Percentiles rank a stretch among this genome's conserved stretches.
Conservation (phyloP, 2,329 filamentous ascomycete genomes). For the Aspergillus amoenus region DNA sequence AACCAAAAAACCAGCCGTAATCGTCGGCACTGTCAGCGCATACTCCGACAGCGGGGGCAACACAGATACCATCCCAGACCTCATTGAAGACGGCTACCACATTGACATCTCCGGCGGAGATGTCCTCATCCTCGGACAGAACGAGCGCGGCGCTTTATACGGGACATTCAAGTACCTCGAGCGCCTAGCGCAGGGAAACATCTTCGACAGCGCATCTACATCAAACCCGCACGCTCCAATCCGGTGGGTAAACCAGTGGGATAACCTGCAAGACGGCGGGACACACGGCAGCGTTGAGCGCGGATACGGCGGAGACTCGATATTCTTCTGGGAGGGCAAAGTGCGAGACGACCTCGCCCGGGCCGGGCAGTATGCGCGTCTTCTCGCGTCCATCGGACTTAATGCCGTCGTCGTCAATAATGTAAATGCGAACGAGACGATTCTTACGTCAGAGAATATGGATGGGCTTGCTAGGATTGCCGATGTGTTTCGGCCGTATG, state of each 20-base stretch:
- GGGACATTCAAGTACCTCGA: slow-evolving; percentile 69
- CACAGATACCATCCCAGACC: slow-evolving; percentile 20
- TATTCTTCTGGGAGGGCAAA: slow-evolving; percentile 62
- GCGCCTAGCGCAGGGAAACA: slow-evolving; percentile 60
- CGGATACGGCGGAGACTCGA: slow-evolving; percentile 66
- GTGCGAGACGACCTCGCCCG: slow-evolving; percentile 61
- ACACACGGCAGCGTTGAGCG: slow-evolving; percentile 61
- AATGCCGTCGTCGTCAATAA: slow-evolving; percentile 71
- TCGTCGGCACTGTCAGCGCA: slow-evolving; percentile 32
- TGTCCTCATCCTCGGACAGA: slow-evolving; percentile 62
- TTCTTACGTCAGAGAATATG: slow-evolving; percentile 59
- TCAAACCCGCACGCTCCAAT: slow-evolving; percentile 61
- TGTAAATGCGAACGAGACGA: slow-evolving; percentile 65
- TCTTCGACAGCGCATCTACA: slow-evolving; percentile 48
- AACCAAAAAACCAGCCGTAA: background rate
- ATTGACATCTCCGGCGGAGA: slow-evolving; percentile 49
- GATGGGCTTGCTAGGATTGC: slow-evolving; percentile 63
- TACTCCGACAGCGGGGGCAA: slow-evolving; percentile 25
- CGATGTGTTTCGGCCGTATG: slow-evolving; percentile 66
- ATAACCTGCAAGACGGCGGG: slow-evolving; percentile 54
- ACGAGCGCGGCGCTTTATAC: slow-evolving; percentile 67
- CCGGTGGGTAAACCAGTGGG: slow-evolving; percentile 73
- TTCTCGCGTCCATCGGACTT: slow-evolving; percentile 65
- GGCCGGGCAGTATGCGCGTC: slow-evolving; percentile 61
- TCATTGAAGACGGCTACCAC: slow-evolving; percentile 56